Evolutionary conservation across 345 rosid species (phyloP).

Genomic region (Odontarrhena argentea): DNA sequence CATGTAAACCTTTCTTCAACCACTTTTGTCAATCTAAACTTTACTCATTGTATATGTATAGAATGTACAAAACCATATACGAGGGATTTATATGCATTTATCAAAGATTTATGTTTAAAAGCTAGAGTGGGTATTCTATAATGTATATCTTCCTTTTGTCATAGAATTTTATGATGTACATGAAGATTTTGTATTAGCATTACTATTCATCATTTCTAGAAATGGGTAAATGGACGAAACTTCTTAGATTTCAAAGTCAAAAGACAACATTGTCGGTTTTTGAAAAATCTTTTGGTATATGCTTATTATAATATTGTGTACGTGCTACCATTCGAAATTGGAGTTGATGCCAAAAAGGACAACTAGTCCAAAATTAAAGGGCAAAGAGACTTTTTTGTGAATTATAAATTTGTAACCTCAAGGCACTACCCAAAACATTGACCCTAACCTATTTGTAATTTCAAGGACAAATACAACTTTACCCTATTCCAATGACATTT

Average conservation of each 20-base stretch:
- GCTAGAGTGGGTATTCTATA: not conserved
- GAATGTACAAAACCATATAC: no score
- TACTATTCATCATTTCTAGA: slow-evolving; percentile 28
- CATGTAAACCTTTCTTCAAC: not conserved
- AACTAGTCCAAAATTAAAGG: slow-evolving; percentile 28
- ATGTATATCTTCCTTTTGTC: slow-evolving; percentile 9
- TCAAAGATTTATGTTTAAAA: not conserved
- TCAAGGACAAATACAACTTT: slow-evolving; percentile 23
- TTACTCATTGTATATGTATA: not conserved
- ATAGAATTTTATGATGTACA: slow-evolving; percentile 3
- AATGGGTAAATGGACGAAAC: slow-evolving; percentile 37
- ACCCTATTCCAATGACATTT: slow-evolving; percentile 32
- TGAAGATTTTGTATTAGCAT: slow-evolving; percentile 19
- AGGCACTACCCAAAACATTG: slow-evolving; percentile 37
- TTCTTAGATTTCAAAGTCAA: slow-evolving; percentile 33
- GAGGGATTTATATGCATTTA: not conserved
- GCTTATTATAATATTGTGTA: slow-evolving; percentile 24
- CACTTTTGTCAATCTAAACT: not conserved
- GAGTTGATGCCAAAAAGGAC: slow-evolving; percentile 30
- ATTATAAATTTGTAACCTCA: slow-evolving; percentile 34
- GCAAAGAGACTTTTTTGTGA: slow-evolving; percentile 18
- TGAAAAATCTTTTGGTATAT: slow-evolving; percentile 25
- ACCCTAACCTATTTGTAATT: slow-evolving; percentile 19
- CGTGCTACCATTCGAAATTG: slow-evolving; percentile 30
- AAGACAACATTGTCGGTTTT: slow-evolving; percentile 41